A percentile compares a stretch with the other conserved stretches of the same genome.
These are phyloP conservation scores for Pythium coloratum DNA, from an alignment of 352 stramenopile species.

Conservation along the genomic window DNA sequence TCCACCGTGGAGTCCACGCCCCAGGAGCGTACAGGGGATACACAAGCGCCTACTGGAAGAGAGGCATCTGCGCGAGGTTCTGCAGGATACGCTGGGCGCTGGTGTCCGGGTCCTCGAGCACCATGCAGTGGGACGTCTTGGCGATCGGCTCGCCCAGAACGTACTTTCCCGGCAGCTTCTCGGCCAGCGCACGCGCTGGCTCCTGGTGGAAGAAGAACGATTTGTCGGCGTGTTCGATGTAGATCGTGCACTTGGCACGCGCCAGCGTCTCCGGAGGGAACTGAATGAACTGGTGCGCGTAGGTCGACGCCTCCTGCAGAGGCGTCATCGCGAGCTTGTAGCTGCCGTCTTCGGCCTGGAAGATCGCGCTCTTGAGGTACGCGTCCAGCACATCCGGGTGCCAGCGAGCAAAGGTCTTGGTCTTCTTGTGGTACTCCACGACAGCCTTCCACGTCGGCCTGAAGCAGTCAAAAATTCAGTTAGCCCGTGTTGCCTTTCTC, in stretches of 20 bases:
- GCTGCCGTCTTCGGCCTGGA: background rate
- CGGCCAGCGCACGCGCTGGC: background rate
- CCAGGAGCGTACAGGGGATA: background rate
- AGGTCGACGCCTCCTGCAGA: background rate
- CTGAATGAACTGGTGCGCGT: constrained; percentile 10
- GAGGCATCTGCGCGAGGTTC: constrained; percentile 7
- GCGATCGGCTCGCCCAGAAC: constrained; percentile 5
- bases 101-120: constrained; percentile 18
- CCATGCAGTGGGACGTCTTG: constrained; percentile 14
- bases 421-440: constrained; percentile 6
- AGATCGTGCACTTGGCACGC: constrained; percentile 8
- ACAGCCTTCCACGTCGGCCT: constrained; percentile 9
- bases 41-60: constrained; percentile 8
- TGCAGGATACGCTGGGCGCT: constrained; percentile 10
- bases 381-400: background rate
- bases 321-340: constrained; percentile 6
- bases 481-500: background rate
- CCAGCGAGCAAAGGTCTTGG: constrained; percentile 4
- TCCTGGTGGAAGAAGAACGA: constrained; percentile 8
- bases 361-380: constrained; percentile 9
- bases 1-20: too few species aligned
- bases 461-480: background rate
- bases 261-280: background rate
- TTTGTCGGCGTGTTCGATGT: constrained; percentile 9
- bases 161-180: constrained; percentile 10